A percentile compares a stretch with the other conserved stretches of the same genome.
These are phyloP conservation scores for Rickenella mellea DNA, from an alignment of 768 basidiomycete species.

Conservation along the genomic window DNA sequence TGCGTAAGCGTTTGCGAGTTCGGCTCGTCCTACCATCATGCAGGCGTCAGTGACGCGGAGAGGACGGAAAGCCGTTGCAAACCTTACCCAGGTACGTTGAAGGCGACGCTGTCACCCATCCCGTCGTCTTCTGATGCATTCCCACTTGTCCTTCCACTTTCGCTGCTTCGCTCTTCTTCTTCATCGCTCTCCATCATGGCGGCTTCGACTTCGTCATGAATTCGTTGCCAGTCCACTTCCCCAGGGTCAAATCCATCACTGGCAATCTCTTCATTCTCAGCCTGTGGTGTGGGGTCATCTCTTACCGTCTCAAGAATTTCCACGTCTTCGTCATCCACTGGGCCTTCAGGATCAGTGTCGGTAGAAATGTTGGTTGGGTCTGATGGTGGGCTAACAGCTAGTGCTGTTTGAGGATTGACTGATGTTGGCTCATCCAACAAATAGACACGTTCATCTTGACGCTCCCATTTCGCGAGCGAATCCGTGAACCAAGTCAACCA, in stretches of 20 bases:
- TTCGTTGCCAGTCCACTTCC: constrained; percentile 73
- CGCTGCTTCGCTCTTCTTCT: constrained; percentile 27
- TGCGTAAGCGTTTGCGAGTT: constrained; percentile 64
- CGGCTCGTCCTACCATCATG: too few species aligned
- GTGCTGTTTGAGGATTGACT: constrained; percentile 27
- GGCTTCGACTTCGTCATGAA: constrained; percentile 81
- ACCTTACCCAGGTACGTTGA: background rate
- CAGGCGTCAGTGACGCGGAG: background rate
- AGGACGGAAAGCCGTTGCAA: background rate
- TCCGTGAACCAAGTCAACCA: constrained; percentile 87
- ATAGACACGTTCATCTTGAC: constrained; percentile 72
- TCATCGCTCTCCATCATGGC: constrained; percentile 75
- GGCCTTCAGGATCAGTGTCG: constrained; percentile 50
- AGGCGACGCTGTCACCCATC: background rate
- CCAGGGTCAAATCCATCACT: constrained; percentile 25
- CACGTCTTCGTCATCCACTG: constrained; percentile 48
- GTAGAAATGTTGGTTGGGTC: constrained; percentile 48
- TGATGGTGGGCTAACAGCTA: constrained; percentile 32
- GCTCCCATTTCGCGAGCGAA: constrained; percentile 80
- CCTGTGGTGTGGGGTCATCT: constrained; percentile 20
- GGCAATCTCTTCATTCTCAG: constrained; percentile 3
- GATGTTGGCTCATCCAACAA: constrained; percentile 50
- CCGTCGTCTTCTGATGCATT: constrained; percentile 40
- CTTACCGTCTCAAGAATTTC: constrained; percentile 30
- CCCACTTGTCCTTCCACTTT: constrained; percentile 34